Base-by-base conservation (phyloP, 805 yeast genomes). In the Myxozyma vanderwaltii region DNA sequence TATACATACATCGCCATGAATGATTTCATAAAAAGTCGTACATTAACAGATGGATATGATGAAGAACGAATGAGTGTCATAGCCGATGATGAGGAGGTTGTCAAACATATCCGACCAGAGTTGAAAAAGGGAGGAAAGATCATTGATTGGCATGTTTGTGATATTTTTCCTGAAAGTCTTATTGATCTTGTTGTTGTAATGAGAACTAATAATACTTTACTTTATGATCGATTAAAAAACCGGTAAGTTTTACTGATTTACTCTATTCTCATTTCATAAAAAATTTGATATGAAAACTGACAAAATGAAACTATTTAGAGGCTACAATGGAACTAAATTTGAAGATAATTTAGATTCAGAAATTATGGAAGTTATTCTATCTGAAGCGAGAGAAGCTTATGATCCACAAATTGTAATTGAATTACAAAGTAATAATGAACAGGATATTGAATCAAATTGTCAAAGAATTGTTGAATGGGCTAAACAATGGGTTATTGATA, bases 71-170 rank as follows among this genome's bases (percentile, higher is more conserved):
- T 92, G 68, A 83, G 95, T 1, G 82, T 86, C 51, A 89, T 92
- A 41, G 97, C 92, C 4, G 97, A 94, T 74, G 99, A 92, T 69
- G 98, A 94, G 70, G 86, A 84, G 70, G 77, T 92, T 13, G 74
- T 91, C 58, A 98, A 94, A 71, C 82, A 82, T 24, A 74, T 94
- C 51, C 97, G 91, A 72, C 85, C 86, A 5, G 81, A 86, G 40
- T 77, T 91, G 50, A 86, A 86, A 54, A 77, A 83, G 63, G 99
- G 99, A n/a, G 96, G 95, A 1, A 79, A 81, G n/a, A 77, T 94
- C 7, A 79, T 94, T 12, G 99, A 94, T 73, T 94, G 99, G 99
- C 99, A 94, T 72, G 94, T 92, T 46, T 90, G 96, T 74, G 99
- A 94, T 69, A 82, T 89, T 21, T 92, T 94, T 70, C 98, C 98